phyloP scores from a whole-genome alignment of 2,329 filamentous ascomycete genomes.

The Myriosclerotinia curreyana region DNA sequence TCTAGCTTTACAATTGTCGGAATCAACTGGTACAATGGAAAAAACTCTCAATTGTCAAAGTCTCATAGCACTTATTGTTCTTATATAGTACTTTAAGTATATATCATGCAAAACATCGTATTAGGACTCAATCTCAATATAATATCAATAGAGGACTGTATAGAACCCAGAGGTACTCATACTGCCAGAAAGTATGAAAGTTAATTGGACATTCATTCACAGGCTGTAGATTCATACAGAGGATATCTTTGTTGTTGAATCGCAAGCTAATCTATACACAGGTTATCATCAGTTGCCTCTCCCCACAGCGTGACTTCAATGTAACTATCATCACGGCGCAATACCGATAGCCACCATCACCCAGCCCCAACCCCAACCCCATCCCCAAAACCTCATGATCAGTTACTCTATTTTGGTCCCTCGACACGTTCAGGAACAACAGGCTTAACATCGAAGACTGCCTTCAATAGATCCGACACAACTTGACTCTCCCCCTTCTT shows the following conservation, averaged over 20 bases:
- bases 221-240: conserved; percentile 1
- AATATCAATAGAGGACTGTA: not conserved
- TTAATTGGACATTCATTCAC: not conserved
- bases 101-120: no score
- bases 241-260: conserved; percentile 28
- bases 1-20: no score
- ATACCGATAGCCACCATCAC: not conserved
- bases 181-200: not conserved
- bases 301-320: conserved; percentile 9
- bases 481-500: conserved; percentile 77
- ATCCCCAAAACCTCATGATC: not conserved
- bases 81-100: no score
- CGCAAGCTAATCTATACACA: conserved; percentile 35
- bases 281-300: conserved; percentile 17
- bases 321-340: conserved; percentile 2
- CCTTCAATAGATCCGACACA: conserved; percentile 75
- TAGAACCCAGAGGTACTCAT: not conserved
- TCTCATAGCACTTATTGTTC: no score
- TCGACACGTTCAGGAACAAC: conserved; percentile 51
- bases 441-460: conserved; percentile 82
- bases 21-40: no score
- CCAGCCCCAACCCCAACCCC: not conserved
- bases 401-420: conserved; percentile 33
- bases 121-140: not conserved
- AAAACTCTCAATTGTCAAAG: no score